Percentiles rank a stretch among this genome's conserved stretches.
Conservation (phyloP, 768 basidiomycete species). For the Lyophyllum semitale region DNA sequence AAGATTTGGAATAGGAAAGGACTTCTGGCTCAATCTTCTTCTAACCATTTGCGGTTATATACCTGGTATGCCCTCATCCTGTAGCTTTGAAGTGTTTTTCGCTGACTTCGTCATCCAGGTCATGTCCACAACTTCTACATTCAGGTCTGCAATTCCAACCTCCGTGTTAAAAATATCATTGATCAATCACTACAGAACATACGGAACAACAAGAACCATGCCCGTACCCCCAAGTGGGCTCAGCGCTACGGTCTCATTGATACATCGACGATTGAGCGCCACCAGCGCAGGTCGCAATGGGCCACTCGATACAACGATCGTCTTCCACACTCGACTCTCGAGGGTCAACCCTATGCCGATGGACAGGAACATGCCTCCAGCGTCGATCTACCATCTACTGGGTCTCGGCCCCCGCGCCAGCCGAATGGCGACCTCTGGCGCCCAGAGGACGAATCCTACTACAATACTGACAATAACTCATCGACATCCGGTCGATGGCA, state of each 20-base stretch:
- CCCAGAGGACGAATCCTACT: constrained; percentile 76
- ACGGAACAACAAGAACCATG: constrained; percentile 91
- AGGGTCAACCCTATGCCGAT: constrained; percentile 74
- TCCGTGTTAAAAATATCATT: constrained; percentile 4
- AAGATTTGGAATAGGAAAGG: constrained; percentile 86
- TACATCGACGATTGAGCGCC: constrained; percentile 74
- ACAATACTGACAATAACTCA: constrained; percentile 44
- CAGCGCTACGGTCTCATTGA: constrained; percentile 89
- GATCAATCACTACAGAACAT: constrained; percentile 65
- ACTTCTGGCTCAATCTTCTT: constrained; percentile 90
- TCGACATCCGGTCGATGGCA: constrained; percentile 69
- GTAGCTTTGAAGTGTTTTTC: not conserved
- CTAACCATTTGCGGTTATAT: constrained; percentile 92
- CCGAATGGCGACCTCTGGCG: constrained; percentile 68
- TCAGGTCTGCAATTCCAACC: constrained; percentile 49
- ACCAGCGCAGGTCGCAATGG: constrained; percentile 85
- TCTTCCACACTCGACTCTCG: constrained; percentile 65
- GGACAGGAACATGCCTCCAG: constrained; percentile 66
- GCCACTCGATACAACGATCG: constrained; percentile 85
- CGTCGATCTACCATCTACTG: constrained; percentile 37
- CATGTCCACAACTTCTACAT: constrained; percentile 95
- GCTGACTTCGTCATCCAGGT: constrained; percentile 42
- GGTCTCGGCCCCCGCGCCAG: constrained; percentile 32
- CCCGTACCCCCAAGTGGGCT: constrained; percentile 95
- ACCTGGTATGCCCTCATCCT: constrained; percentile 54